Evolutionary conservation across 2,329 filamentous ascomycete genomes (phyloP), one percentile per base, ranked within the genome.

Genomic region (Diaporthe ampelina): DNA sequence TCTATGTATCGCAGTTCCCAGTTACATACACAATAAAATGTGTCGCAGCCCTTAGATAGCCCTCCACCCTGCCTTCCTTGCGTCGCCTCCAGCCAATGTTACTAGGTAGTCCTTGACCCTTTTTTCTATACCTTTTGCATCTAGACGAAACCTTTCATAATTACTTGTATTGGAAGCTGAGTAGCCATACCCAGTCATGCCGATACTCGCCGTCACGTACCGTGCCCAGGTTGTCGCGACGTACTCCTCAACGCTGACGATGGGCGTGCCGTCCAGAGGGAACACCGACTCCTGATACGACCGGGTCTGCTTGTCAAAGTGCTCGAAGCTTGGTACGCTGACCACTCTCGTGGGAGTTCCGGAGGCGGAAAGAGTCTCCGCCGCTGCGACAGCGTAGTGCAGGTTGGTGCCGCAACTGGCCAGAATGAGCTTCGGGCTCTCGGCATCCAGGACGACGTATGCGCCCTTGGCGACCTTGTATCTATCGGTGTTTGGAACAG

Each of bases 101-200:
- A 24, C 4, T 61, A 80, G 43, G 61, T 80, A 80, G 13, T 40
- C 67, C 59, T 69, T 67, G 7, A 79, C 78, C 54, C 74, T 78
- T 10, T 45, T 43, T 15, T 61, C 57, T 0, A 61, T 43, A 3
- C 82, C 81, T 52, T 83, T 79, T 0, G 80, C 79, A 73, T 86
- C 84, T 67, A 85, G 86, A 1, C 86, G 84, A 76, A 89, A 88
- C 37, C 84, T 81, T 56, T 84, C 82, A 76, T 88, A 88, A 13
- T 86, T 86, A 32, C 82, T 83, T 70, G 83, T 81, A 19, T 86
- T 84, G 0, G 86, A 86, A 48, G 88, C 79, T 11, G 84, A 86
- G 77, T 88, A 86, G 0, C 86, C 86, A 70, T 85, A 88, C 0
- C 80, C 78, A 63, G 83, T 85, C 82, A 88, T 84, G 26, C 83